A percentile compares a stretch with the other conserved stretches of the same genome.
phyloP scores from a whole-genome alignment of 2,329 filamentous ascomycete species.

The Fusarium mangiferae region DNA sequence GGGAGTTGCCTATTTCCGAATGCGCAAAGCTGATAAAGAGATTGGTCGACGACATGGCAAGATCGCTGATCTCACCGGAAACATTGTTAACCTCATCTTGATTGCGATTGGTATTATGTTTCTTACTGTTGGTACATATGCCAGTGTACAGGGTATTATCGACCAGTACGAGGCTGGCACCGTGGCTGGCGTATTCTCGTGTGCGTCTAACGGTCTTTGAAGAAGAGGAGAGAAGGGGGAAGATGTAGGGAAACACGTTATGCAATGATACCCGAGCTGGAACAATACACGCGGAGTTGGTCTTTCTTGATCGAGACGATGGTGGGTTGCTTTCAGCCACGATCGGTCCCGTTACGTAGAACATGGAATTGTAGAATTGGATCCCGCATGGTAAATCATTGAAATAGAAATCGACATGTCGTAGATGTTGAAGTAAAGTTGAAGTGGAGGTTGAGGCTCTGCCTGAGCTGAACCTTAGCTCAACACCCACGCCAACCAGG shows the following conservation, averaged over 20 bases:
- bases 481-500: constrained; percentile 11
- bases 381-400: neutral
- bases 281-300: neutral
- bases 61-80: constrained; percentile 62
- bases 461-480: constrained; percentile 9
- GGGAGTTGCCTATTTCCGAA: constrained; percentile 82
- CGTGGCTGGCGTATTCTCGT: constrained; percentile 80
- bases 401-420: neutral
- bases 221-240: constrained; percentile 2
- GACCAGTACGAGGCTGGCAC: constrained; percentile 72
- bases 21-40: constrained; percentile 72
- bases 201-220: constrained; percentile 73
- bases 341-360: neutral
- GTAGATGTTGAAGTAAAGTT: neutral
- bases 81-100: constrained; percentile 76
- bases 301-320: neutral
- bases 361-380: neutral
- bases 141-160: constrained; percentile 78
- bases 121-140: constrained; percentile 84
- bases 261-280: constrained; percentile 16
- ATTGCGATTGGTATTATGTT: constrained; percentile 84
- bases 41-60: constrained; percentile 63
- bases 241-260: neutral
- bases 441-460: constrained; percentile 13
- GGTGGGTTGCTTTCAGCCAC: neutral